Base-by-base conservation (phyloP, 495 filamentous ascomycete species). In the Delitschia confertaspora region DNA sequence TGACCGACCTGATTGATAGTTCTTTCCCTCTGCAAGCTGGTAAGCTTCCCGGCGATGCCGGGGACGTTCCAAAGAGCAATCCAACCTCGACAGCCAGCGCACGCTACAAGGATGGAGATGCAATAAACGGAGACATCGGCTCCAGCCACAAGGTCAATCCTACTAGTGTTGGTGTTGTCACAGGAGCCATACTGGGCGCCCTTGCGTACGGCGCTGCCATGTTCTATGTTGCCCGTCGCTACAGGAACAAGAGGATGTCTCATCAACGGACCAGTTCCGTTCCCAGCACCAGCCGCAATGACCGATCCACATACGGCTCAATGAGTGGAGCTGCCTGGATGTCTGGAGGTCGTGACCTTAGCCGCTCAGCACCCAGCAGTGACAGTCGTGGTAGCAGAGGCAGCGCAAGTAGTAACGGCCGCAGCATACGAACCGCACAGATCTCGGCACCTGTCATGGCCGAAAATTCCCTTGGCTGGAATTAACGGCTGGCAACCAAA, bases 401-500 rank as follows among this genome's bases (percentile, higher is more conserved):
- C 49, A 83, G 78, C 56, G 75, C 73, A 17, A 79, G 79, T 61
- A 79, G 80, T 59, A 81, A 65, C 29, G 60, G 59, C 5, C 51
- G 63, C 9, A 67, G 63, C 40, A 75, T 60, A 36, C 69, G 81
- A 53, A 79, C 78, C 36, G 65, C 73, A 49, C 72, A 74, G 60
- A 87, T 87, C 52, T 83, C 79, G 30, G 79, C 76, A 37, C 91
- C 91, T 3, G 84, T 98, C 45, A 93, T 89, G 72, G 85, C 88
- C 30, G 91, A 95, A 71, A 98, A 98, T 69, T 94, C 87, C 38
- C 76, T 98, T 49, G 91, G 91, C 50, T 98, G 91, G 91, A 95
- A 94, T 69, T 98, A 54, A 66, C 35, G 34, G 11, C 6, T 34
- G 6, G 32, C 27, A 21, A 23, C 5, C 10, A 33, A 24, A n/a